phyloP scores from a whole-genome alignment of 768 basidiomycete genomes.

The Auricularia sp. region DNA sequence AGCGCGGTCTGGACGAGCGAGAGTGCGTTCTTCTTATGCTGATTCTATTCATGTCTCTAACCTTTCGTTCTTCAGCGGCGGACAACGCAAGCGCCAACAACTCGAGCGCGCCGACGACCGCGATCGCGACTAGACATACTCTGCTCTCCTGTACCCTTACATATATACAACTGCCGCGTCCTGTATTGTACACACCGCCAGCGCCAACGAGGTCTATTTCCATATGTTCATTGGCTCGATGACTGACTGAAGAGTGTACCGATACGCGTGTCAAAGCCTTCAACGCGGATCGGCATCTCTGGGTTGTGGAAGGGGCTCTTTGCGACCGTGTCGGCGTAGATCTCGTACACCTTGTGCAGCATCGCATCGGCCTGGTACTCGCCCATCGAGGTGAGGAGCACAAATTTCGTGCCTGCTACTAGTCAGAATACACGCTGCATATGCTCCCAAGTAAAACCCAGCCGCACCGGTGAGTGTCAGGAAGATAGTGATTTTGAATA shows the following conservation, averaged over 20 bases:
- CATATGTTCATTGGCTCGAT: no score
- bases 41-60: conserved; percentile 7
- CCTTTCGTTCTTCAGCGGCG: conserved; percentile 25
- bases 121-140: conserved; percentile 13
- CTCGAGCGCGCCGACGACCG: conserved; percentile 48
- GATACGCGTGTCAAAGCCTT: conserved; percentile 73
- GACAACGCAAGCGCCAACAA: conserved; percentile 60
- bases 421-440: neutral
- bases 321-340: conserved; percentile 91
- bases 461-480: conserved; percentile 77
- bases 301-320: conserved; percentile 98
- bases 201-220: no score
- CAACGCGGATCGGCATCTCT: conserved; percentile 93
- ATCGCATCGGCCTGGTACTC: conserved; percentile 60
- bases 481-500: conserved; percentile 87
- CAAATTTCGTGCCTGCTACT: conserved; percentile 82
- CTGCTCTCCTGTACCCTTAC: neutral
- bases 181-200: neutral
- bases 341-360: conserved; percentile 83
- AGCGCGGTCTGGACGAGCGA: conserved; percentile 74
- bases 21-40: conserved; percentile 18
- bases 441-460: neutral
- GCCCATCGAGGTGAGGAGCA: conserved; percentile 73
- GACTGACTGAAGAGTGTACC: conserved; percentile 34
- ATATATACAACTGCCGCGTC: neutral